Evolutionary conservation across 2,329 filamentous ascomycete species (phyloP).

Genomic region (Colletotrichum orbiculare): DNA sequence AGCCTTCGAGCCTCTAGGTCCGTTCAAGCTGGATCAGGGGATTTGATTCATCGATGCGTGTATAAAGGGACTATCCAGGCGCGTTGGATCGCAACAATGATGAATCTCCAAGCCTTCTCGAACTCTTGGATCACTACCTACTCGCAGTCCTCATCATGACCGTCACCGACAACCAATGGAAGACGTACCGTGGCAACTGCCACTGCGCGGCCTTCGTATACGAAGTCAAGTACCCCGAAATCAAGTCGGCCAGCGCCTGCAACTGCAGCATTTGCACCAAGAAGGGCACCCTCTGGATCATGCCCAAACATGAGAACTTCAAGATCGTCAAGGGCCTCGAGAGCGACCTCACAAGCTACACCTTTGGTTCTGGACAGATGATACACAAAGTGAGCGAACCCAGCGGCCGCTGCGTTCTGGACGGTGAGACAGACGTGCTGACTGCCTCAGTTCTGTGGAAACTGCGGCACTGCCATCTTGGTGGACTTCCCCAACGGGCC

Average conservation of each 20-base stretch:
- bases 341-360: slow-evolving; percentile 55
- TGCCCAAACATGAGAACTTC: slow-evolving; percentile 47
- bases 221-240: slow-evolving; percentile 63
- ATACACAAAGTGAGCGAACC: slow-evolving; percentile 54
- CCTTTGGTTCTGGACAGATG: slow-evolving; percentile 51
- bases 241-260: slow-evolving; percentile 67
- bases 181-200: slow-evolving; percentile 67
- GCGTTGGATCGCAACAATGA: too few relatives aligned
- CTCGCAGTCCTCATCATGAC: slow-evolving; percentile 2
- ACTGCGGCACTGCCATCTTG: slow-evolving; percentile 59
- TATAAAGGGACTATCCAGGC: too few relatives aligned
- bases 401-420: background rate
- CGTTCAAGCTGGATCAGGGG: background rate
- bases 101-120: background rate
- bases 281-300: slow-evolving; percentile 57
- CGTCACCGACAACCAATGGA: slow-evolving; percentile 9
- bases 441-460: slow-evolving; percentile 59
- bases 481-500: slow-evolving; percentile 43
- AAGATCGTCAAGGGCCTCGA: slow-evolving; percentile 59
- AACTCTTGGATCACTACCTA: too few relatives aligned
- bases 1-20: background rate
- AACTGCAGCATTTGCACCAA: slow-evolving; percentile 75
- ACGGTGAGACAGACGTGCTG: slow-evolving; percentile 1
- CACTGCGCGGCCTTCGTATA: slow-evolving; percentile 67
- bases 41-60: too few relatives aligned